These are phyloP conservation scores for Rehmannia glutinosa DNA, from an alignment of 257 asterid genomes.

Conservation along the genomic window DNA sequence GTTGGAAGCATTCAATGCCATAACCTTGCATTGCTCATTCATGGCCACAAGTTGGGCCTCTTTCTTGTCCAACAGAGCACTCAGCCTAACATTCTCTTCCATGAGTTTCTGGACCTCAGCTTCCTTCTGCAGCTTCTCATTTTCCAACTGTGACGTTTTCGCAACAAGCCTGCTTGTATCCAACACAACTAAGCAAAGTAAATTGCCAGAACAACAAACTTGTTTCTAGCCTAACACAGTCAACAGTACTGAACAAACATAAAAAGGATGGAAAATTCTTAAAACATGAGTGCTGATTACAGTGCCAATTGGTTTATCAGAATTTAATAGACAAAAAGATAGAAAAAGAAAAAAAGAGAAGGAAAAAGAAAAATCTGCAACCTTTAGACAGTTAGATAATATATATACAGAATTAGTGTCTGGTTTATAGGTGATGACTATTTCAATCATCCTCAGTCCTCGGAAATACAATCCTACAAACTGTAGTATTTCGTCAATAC, in stretches of 20 bases:
- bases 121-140: constrained; percentile 89
- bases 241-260: background rate
- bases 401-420: background rate
- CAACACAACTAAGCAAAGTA: constrained; percentile 21
- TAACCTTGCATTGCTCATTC: constrained; percentile 97
- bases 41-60: constrained; percentile 97
- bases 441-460: background rate
- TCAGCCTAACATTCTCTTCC: constrained; percentile 82
- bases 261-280: background rate
- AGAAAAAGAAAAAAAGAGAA: background rate
- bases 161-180: constrained; percentile 61
- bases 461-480: background rate
- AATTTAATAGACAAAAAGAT: background rate
- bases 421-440: background rate
- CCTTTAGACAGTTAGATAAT: background rate
- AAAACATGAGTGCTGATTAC: background rate
- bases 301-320: background rate
- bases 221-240: background rate
- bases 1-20: constrained; percentile 74
- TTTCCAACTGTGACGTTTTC: constrained; percentile 79
- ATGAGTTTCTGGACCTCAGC: constrained; percentile 81
- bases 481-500: background rate
- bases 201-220: background rate
- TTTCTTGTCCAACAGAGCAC: constrained; percentile 80
- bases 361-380: background rate